These are phyloP conservation scores for Fusarium sp. DNA, from an alignment of 2,329 filamentous ascomycete genomes.

Conservation along the genomic window DNA sequence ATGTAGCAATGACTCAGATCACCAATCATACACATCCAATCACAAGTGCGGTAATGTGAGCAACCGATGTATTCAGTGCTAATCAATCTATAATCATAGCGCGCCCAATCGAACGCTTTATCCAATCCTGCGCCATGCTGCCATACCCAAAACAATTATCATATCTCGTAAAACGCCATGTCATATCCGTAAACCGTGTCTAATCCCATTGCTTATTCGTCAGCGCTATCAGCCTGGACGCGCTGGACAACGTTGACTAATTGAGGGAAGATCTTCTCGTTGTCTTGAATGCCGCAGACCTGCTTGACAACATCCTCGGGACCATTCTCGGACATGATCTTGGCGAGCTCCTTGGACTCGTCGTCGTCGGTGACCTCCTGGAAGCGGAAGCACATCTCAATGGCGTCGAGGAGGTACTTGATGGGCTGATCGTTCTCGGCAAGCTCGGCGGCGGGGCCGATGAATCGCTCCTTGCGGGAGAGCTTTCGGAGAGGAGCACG, in stretches of 20 bases:
- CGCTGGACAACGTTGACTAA: conserved; percentile 84
- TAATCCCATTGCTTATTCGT: conserved; percentile 57
- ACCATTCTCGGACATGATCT: conserved; percentile 81
- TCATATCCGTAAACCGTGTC: conserved; percentile 25
- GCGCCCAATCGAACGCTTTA: conserved; percentile 23
- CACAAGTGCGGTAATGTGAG: not conserved
- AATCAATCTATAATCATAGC: conserved; percentile 38
- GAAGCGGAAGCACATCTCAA: conserved; percentile 95
- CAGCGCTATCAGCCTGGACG: conserved; percentile 76
- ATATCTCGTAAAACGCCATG: conserved; percentile 46
- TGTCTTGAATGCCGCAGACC: conserved; percentile 83
- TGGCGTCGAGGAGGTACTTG: conserved; percentile 80
- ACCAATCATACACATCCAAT: not conserved
- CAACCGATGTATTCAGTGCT: conserved; percentile 37
- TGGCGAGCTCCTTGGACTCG: conserved; percentile 86
- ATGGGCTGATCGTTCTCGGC: conserved; percentile 83
- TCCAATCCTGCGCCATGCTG: conserved; percentile 48
- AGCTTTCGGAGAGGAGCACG: conserved; percentile 95
- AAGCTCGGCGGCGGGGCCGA: conserved; percentile 90
- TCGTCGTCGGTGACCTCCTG: conserved; percentile 94
- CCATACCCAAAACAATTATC: conserved; percentile 19
- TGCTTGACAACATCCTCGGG: conserved; percentile 82
- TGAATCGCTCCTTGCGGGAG: conserved; percentile 93
- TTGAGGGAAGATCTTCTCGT: conserved; percentile 81
- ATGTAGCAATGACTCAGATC: not conserved